Conservation (phyloP, 2,329 filamentous ascomycete genomes). For the Cephalotrichum gorgonifer region DNA sequence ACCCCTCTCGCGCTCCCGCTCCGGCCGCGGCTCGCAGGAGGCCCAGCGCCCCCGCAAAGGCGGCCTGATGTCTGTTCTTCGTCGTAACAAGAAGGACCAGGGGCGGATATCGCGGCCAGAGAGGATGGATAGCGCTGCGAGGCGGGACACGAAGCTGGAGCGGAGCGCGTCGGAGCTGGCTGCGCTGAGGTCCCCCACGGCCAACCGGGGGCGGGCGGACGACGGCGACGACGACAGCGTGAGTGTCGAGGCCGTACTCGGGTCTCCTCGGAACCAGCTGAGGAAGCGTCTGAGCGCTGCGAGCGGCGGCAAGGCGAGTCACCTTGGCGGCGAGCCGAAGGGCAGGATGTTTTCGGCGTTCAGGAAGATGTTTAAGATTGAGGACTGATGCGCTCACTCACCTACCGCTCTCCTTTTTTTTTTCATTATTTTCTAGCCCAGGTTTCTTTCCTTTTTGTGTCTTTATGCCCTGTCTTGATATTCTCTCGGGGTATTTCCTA, state of each 20-base stretch:
- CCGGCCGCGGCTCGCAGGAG: constrained; percentile 23
- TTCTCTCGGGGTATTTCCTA: too few relatives aligned
- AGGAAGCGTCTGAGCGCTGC: background rate
- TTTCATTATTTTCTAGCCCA: background rate
- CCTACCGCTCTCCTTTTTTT: background rate
- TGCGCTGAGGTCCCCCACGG: constrained; percentile 21
- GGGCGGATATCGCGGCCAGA: constrained; percentile 44
- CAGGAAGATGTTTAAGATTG: constrained; percentile 51
- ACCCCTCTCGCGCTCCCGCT: constrained; percentile 28
- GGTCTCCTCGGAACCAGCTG: constrained; percentile 1
- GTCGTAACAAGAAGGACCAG: constrained; percentile 45
- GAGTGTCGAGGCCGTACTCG: background rate
- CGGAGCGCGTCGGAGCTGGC: constrained; percentile 42
- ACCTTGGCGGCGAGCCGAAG: constrained; percentile 14
- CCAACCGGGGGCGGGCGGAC: background rate
- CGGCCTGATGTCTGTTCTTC: constrained; percentile 48
- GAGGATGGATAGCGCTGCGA: constrained; percentile 44
- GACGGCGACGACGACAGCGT: background rate
- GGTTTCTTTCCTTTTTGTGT: constrained; percentile 1
- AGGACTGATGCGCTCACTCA: too few relatives aligned
- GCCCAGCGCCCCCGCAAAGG: background rate
- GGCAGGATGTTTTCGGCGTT: constrained; percentile 61
- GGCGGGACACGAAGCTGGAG: constrained; percentile 53
- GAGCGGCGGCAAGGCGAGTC: constrained; percentile 9
- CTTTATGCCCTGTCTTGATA: background rate